phyloP scores from a whole-genome alignment of 2,329 filamentous ascomycete species.

The Claviceps paspali region DNA sequence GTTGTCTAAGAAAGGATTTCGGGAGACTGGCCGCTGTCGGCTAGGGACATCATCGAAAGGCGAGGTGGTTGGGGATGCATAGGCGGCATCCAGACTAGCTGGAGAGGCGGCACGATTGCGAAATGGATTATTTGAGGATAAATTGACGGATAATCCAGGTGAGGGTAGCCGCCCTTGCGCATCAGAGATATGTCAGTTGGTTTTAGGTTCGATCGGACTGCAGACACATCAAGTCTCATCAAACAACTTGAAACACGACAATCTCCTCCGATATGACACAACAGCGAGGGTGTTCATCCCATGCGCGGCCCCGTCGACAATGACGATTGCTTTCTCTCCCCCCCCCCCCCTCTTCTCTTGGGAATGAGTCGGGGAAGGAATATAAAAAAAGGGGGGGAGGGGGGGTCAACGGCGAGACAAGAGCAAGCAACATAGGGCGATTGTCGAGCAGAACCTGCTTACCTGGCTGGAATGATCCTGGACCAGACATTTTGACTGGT shows the following conservation, averaged over 20 bases:
- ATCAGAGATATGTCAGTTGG: constrained; percentile 4
- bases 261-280: constrained; percentile 7
- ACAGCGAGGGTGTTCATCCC: constrained; percentile 1
- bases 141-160: constrained; percentile 42
- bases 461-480: constrained; percentile 8
- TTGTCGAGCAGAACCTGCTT: constrained; percentile 1
- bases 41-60: constrained; percentile 42
- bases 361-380: no score
- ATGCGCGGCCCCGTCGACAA: constrained; percentile 3
- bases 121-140: constrained; percentile 72
- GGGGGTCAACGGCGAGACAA: not conserved
- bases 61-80: constrained; percentile 29
- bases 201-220: constrained; percentile 1
- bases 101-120: constrained; percentile 58
- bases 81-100: constrained; percentile 19
- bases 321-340: constrained; percentile 1
- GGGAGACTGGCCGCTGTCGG: constrained; percentile 44
- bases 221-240: not conserved
- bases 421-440: not conserved
- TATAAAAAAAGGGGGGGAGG: not conserved
- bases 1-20: constrained; percentile 61
- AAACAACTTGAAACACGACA: constrained; percentile 11
- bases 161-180: constrained; percentile 10
- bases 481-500: constrained; percentile 7
- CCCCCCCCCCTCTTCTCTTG: no score